Percentiles rank a stretch among this genome's conserved stretches.
Evolutionary conservation across 257 asterid genomes (phyloP).

Genomic region (Fraxinus quadrangulata): DNA sequence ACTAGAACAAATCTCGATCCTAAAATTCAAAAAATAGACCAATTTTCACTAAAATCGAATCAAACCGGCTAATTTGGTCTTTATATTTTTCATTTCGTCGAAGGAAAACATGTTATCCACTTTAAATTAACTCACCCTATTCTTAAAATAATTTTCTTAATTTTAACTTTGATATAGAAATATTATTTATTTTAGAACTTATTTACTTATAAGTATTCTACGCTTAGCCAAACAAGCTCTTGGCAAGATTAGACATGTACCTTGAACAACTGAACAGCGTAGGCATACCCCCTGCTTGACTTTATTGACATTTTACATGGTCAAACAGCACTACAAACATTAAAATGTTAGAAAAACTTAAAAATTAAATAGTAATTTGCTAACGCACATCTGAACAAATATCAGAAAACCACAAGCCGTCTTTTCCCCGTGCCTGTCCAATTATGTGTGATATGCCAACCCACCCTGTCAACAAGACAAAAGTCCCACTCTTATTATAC

Average conservation of each 20-base stretch:
- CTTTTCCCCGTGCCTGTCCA: constrained; percentile 35
- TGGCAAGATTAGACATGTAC: not conserved
- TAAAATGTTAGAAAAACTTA: not conserved
- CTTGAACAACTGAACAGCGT: not conserved
- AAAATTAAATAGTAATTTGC: constrained; percentile 21
- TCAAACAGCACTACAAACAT: not conserved
- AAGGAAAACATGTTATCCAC: too few relatives aligned
- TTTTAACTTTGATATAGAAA: too few relatives aligned
- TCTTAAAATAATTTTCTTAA: too few relatives aligned
- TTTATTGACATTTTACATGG: not conserved
- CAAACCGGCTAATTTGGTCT: too few relatives aligned
- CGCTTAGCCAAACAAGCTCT: not conserved
- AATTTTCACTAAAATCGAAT: too few relatives aligned
- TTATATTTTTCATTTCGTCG: too few relatives aligned
- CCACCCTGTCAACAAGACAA: constrained; percentile 48
- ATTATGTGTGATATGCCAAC: constrained; percentile 58
- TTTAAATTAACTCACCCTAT: too few relatives aligned
- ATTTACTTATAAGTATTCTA: not conserved
- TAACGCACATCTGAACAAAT: constrained; percentile 48
- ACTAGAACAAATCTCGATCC: too few relatives aligned
- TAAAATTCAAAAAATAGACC: too few relatives aligned
- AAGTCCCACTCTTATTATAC: not conserved
- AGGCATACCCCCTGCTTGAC: not conserved
- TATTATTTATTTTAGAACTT: too few relatives aligned
- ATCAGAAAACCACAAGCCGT: constrained; percentile 56